Base-by-base conservation (phyloP, 352 stramenopile species). In the Thalassiosira exigua region DNA sequence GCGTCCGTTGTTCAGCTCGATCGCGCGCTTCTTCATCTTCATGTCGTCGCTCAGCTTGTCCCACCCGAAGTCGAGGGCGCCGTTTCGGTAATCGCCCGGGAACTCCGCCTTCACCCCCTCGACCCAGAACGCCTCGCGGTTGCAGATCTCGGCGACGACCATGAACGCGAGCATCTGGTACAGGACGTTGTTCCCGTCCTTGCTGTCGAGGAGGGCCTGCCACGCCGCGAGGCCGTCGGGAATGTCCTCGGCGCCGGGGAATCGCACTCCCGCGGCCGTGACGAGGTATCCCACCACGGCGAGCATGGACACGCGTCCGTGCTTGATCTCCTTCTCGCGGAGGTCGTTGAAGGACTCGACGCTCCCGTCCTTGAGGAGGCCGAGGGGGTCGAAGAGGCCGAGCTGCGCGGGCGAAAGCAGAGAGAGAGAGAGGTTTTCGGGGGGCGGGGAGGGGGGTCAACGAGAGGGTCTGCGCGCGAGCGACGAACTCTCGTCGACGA, bases 381-480 rank as follows among this genome's bases (percentile, higher is more conserved):
- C 81, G 30, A 94, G 71, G 14, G 86, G 82, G 77, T 92, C 82
- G 46, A 69, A 90, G 85, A 93, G 91, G 46, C 89, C 90, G 62
- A 94, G 77, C 41, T n/a, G n/a, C n/a, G n/a, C n/a, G n/a, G n/a
- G n/a, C n/a, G n/a, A n/a, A n/a, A n/a, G n/a, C n/a, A n/a, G n/a
- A n/a, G n/a, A n/a, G n/a, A n/a, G n/a, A n/a, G n/a, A n/a, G n/a
- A n/a, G n/a, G n/a, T n/a, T n/a, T n/a, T n/a, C n/a, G n/a, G n/a
- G n/a, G n/a, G n/a, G n/a, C n/a, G n/a, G n/a, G n/a, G n/a, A n/a
- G n/a, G n/a, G n/a, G n/a, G n/a, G n/a, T n/a, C n/a, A n/a, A n/a
- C n/a, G n/a, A n/a, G n/a, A n/a, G n/a, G n/a, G n/a, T n/a, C n/a
- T n/a, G n/a, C n/a, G n/a, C n/a, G n/a, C n/a, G n/a, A n/a, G n/a